These are phyloP conservation scores for Zygotorulaspora danielsina DNA, from an alignment of 805 yeast genomes.

Conservation along the genomic window DNA sequence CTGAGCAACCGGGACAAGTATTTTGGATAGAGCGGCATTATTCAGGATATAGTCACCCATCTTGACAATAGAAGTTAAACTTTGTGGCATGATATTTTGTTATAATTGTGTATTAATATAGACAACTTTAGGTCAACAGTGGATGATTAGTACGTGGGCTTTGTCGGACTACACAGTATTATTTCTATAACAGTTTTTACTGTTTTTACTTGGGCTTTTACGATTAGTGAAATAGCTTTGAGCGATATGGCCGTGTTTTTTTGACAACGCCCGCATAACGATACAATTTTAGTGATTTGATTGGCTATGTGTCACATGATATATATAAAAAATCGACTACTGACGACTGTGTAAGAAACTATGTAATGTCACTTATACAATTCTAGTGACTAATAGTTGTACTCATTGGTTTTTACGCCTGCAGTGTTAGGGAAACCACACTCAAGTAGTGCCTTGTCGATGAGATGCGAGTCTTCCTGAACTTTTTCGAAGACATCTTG, in stretches of 20 bases:
- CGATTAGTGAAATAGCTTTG: no score
- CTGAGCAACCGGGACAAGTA: conserved; percentile 76
- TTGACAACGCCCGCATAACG: not conserved
- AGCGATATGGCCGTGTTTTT: conserved; percentile 1
- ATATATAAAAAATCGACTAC: not conserved
- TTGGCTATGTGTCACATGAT: conserved; percentile 11
- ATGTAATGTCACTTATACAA: no score
- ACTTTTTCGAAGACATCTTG: conserved; percentile 50
- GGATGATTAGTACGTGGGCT: no score
- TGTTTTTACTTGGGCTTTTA: no score
- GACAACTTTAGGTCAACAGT: no score
- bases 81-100: conserved; percentile 35
- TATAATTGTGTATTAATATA: no score
- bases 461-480: conserved; percentile 41
- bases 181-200: no score
- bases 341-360: no score
- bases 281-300: conserved; percentile 2
- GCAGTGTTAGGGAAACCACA: conserved; percentile 65
- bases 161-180: no score
- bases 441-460: conserved; percentile 50
- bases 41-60: conserved; percentile 74
- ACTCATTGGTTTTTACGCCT: conserved; percentile 55
- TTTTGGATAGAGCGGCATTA: conserved; percentile 70
- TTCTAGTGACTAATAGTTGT: conserved; percentile 58
- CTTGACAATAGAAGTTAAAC: conserved; percentile 66